phyloP scores from a whole-genome alignment of 352 stramenopile species.

The Phytophthora tentaculata region DNA sequence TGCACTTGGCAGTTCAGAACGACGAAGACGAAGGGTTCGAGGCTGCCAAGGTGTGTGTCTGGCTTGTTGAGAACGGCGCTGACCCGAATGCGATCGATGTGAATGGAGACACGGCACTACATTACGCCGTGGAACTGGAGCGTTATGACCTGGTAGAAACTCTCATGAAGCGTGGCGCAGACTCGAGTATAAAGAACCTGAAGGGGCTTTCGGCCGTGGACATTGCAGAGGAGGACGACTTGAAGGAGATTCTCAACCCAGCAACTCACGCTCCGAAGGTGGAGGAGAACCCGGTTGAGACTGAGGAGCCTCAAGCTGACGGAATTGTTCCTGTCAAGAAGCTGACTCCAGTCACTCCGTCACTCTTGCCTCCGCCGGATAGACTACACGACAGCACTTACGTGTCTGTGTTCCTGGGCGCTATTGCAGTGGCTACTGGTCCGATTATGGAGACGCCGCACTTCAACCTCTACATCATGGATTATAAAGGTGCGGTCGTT shows the following conservation, averaged over 20 bases:
- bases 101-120: slow-evolving; percentile 86
- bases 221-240: slow-evolving; percentile 79
- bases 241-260: slow-evolving; percentile 79
- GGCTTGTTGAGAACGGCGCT: slow-evolving; percentile 88
- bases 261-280: slow-evolving; percentile 47
- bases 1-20: slow-evolving; percentile 87
- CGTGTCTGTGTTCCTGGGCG: slow-evolving; percentile 85
- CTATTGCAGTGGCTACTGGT: slow-evolving; percentile 79
- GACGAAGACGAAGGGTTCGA: slow-evolving; percentile 91
- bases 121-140: slow-evolving; percentile 86
- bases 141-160: slow-evolving; percentile 85
- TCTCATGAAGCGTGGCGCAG: slow-evolving; percentile 86
- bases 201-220: slow-evolving; percentile 73
- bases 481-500: slow-evolving; percentile 73
- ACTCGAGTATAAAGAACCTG: slow-evolving; percentile 75
- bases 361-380: slow-evolving; percentile 57
- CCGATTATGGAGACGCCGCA: slow-evolving; percentile 89
- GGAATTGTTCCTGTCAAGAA: slow-evolving; percentile 27
- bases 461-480: slow-evolving; percentile 88
- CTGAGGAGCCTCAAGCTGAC: slow-evolving; percentile 35
- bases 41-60: slow-evolving; percentile 85
- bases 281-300: slow-evolving; percentile 26
- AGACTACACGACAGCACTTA: slow-evolving; percentile 84
- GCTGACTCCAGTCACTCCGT: slow-evolving; percentile 28
- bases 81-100: slow-evolving; percentile 79